phyloP scores from a whole-genome alignment of 2,329 filamentous ascomycete species.

The Fusarium liriodendri region DNA sequence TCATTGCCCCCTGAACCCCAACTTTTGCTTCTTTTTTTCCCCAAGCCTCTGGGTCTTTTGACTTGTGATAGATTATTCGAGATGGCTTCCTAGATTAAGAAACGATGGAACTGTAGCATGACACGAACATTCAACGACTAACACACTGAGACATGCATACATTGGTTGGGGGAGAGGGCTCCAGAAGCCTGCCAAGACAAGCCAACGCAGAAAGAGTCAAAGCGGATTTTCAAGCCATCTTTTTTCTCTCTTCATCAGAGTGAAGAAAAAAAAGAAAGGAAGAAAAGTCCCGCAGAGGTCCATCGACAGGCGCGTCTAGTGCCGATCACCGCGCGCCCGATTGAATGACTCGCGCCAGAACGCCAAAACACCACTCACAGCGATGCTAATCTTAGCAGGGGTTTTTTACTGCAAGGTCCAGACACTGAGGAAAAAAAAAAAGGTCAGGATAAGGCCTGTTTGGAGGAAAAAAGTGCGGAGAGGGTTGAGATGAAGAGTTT shows the following conservation, averaged over 20 bases:
- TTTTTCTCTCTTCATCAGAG: not conserved
- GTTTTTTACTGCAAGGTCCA: not conserved
- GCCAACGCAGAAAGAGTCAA: not conserved
- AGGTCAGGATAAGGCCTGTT: slow-evolving; percentile 5
- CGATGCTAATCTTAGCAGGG: not conserved
- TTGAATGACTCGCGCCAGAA: slow-evolving; percentile 2
- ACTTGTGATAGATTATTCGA: not conserved
- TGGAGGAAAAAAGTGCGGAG: not conserved
- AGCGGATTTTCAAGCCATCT: not conserved
- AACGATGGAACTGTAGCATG: not conserved
- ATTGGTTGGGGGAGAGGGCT: not conserved
- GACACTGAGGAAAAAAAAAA: not conserved
- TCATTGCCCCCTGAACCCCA: not conserved
- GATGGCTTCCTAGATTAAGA: not conserved
- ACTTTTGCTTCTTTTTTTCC: not conserved
- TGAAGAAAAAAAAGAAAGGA: not conserved
- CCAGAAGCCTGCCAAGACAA: not conserved
- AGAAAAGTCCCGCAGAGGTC: slow-evolving; percentile 3
- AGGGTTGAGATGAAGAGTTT: slow-evolving; percentile 4
- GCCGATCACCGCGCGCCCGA: slow-evolving; percentile 1
- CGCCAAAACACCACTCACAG: not conserved
- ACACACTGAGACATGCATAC: not conserved
- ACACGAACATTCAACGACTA: not conserved
- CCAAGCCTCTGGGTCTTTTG: not conserved
- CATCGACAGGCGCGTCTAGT: not conserved